Evolutionary conservation across 257 asterid genomes (phyloP), one percentile per base, ranked within the genome.

Genomic region (Buddleja alternifolia): DNA sequence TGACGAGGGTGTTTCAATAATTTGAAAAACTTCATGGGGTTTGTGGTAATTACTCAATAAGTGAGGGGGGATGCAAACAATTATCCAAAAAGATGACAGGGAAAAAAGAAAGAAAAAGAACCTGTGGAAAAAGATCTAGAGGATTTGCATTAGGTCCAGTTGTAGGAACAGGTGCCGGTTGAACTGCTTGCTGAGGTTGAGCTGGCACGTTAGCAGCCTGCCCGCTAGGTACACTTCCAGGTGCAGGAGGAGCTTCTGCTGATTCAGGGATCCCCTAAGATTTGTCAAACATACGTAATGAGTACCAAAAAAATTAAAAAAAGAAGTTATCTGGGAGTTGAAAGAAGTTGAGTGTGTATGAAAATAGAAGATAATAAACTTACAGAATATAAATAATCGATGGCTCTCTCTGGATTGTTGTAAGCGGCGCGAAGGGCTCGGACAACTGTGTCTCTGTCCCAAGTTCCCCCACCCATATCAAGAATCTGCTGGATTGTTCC

Each of bases 371-470:
- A 29, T 54, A 21, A 34, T 37, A 54, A 42, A 73, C 95, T 75
- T 69, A 91, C 96, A 67, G 96, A 85, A 77, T 91, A 88, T 25
- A 91, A 73, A 81, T 91, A 91, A 72, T 91, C 96, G 73, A 91
- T 87, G 6, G 97, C 97, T 79, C 96, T 86, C 77, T 91, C 97
- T 0, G 93, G 95, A 42, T 91, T 88, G 82, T 91, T 88, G 76
- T 46, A 88, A 70, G 97, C 96, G 72, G 96, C 95, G 74, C 93
- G 91, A 56, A 91, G 83, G 24, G 97, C 97, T 55, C 93, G 86
- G 50, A 88, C 84, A 73, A 91, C 96, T 14, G 84, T 83, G n/a
- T 87, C 96, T 71, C 96, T 70, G 69, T 92, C 92, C 97, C 97
- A 92, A 37, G 63, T 79, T 54, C 97, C 97, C 24, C 96, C 97